A percentile compares a stretch with the other conserved stretches of the same genome.
These are phyloP conservation scores for Diacronema lutheri DNA, from an alignment of 78 protist genomes.

Conservation along the genomic window DNA sequence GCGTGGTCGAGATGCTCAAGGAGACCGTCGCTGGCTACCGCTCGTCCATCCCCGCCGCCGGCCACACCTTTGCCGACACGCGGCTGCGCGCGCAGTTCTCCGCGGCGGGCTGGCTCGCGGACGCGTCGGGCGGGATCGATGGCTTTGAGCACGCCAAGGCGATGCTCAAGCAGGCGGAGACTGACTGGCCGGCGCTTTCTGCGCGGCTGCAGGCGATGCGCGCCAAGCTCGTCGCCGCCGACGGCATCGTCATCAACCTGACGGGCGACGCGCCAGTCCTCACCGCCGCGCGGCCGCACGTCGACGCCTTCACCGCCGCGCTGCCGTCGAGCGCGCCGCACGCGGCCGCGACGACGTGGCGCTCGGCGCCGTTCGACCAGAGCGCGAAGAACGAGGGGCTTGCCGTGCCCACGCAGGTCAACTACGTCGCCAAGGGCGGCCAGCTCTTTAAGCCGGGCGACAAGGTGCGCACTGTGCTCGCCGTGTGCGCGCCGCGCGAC, in stretches of 20 bases:
- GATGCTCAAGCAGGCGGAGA: background rate
- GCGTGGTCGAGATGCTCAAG: conserved; percentile 14
- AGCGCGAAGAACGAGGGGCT: background rate
- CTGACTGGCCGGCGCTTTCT: conserved; percentile 12
- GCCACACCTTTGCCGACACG: background rate
- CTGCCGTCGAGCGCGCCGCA: background rate
- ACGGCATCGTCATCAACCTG: conserved; percentile 21
- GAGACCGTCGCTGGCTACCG: background rate
- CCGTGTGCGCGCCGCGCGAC: too few relatives aligned
- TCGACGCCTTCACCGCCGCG: background rate
- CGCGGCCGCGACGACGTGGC: too few relatives aligned
- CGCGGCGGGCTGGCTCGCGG: background rate
- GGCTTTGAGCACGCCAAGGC: background rate
- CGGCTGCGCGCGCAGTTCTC: background rate
- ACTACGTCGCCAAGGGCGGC: conserved; percentile 33
- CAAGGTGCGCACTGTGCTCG: too few relatives aligned
- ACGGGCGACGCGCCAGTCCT: conserved; percentile 15
- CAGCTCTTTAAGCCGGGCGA: background rate
- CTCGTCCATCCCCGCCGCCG: background rate
- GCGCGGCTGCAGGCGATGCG: conserved; percentile 1
- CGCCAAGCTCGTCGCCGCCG: background rate
- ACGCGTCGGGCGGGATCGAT: background rate
- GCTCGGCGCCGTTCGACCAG: background rate
- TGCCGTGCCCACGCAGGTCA: conserved; percentile 21
- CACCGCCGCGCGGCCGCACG: background rate